Conservation (phyloP, 495 filamentous ascomycete genomes). For the Penicillium taxi region DNA sequence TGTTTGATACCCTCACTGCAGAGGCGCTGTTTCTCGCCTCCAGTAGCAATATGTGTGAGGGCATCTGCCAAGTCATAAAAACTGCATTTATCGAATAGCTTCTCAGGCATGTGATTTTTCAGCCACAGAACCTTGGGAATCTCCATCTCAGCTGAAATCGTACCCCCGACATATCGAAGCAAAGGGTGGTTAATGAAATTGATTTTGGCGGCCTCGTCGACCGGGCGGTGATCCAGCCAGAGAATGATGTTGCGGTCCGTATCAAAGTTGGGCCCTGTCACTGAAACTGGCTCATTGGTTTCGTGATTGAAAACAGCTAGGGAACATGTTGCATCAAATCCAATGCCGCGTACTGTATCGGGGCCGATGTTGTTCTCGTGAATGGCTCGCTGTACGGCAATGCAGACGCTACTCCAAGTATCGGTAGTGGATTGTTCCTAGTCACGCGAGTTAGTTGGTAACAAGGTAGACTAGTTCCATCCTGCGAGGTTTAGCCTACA, state of each 20-base stretch:
- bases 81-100: constrained; percentile 83
- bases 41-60: constrained; percentile 94
- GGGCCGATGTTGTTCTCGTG: constrained; percentile 70
- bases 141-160: constrained; percentile 99
- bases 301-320: constrained; percentile 81
- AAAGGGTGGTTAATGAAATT: constrained; percentile 88
- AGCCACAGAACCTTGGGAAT: constrained; percentile 96
- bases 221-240: constrained; percentile 88
- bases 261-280: constrained; percentile 79
- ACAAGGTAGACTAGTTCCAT: background rate
- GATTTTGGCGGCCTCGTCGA: constrained; percentile 82
- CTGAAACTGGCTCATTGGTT: constrained; percentile 80
- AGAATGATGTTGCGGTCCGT: constrained; percentile 85
- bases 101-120: constrained; percentile 94
- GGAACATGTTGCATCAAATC: constrained; percentile 96
- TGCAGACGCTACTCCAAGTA: constrained; percentile 88
- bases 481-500: constrained; percentile 36
- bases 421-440: constrained; percentile 97
- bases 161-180: constrained; percentile 91
- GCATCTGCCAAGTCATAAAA: constrained; percentile 93
- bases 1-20: constrained; percentile 95
- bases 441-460: constrained; percentile 1
- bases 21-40: constrained; percentile 81
- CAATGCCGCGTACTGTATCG: constrained; percentile 69
- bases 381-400: constrained; percentile 69